phyloP scores from a whole-genome alignment of 2,329 filamentous ascomycete genomes.

The Penicillium sp. region DNA sequence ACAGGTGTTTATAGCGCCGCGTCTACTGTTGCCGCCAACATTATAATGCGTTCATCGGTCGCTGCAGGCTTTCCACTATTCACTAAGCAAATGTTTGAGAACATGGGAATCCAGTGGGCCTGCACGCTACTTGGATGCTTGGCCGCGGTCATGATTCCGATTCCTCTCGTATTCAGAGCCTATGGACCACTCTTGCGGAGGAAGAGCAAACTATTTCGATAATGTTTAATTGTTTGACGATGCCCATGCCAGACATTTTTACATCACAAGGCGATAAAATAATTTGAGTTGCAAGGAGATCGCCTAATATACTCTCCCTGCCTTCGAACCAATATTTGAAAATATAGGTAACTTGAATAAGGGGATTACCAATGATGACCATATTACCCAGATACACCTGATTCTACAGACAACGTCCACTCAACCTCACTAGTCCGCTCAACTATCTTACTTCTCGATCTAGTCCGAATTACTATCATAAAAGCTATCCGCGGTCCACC shows the following conservation, averaged over 20 bases:
- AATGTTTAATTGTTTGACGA: neutral
- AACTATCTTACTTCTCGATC: neutral
- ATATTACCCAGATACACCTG: neutral
- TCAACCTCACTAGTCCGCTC: neutral
- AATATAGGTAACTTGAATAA: too few relatives aligned
- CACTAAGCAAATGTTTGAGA: conserved; percentile 34
- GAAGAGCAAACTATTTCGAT: conserved; percentile 19
- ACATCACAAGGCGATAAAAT: neutral
- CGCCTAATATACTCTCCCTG: neutral
- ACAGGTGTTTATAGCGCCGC: conserved; percentile 25
- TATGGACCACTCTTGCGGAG: conserved; percentile 28
- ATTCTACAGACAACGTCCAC: too few relatives aligned
- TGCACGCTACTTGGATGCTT: conserved; percentile 35
- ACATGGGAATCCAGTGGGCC: conserved; percentile 36
- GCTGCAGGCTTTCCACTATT: conserved; percentile 37
- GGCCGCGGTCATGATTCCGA: conserved; percentile 32
- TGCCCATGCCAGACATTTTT: too few relatives aligned
- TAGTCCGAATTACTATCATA: conserved; percentile 24
- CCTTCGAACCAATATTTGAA: too few relatives aligned
- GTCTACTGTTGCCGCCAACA: conserved; percentile 36
- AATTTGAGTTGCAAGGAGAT: too few relatives aligned
- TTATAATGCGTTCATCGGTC: conserved; percentile 32
- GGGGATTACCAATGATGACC: neutral
- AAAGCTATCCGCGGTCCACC: conserved; percentile 31
- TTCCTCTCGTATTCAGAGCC: conserved; percentile 27